phyloP scores from a whole-genome alignment of 2,329 filamentous ascomycete species.

The Pseudopithomyces chartarum region DNA sequence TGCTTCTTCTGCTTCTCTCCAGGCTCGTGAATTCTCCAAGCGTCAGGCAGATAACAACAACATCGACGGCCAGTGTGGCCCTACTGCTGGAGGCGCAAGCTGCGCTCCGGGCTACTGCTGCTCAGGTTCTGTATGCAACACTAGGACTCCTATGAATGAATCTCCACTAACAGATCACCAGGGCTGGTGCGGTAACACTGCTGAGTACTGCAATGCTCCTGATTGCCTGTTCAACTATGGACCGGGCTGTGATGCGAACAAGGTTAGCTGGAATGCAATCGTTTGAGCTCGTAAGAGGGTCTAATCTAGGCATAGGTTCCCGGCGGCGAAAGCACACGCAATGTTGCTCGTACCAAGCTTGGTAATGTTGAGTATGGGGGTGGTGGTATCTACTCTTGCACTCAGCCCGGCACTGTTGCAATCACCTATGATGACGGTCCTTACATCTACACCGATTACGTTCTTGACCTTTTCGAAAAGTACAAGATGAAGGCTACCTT shows the following conservation, averaged over 20 bases:
- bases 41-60: constrained; percentile 40
- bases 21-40: constrained; percentile 22
- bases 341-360: constrained; percentile 56
- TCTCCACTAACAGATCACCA: constrained; percentile 13
- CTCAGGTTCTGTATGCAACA: constrained; percentile 33
- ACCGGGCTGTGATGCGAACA: constrained; percentile 64
- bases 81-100: constrained; percentile 23
- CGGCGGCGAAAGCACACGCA: constrained; percentile 59
- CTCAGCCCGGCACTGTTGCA: constrained; percentile 61
- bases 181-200: constrained; percentile 59
- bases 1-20: constrained; percentile 21
- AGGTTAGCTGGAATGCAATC: constrained; percentile 20
- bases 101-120: constrained; percentile 43
- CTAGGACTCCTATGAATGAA: background rate
- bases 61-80: constrained; percentile 36
- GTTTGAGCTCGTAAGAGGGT: no score
- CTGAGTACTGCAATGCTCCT: constrained; percentile 63
- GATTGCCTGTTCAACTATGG: constrained; percentile 66
- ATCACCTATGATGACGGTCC: constrained; percentile 72
- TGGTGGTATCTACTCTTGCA: constrained; percentile 61
- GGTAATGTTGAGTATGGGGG: constrained; percentile 62
- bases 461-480: constrained; percentile 63
- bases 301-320: constrained; percentile 34
- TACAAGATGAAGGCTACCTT: constrained; percentile 70
- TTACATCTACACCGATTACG: constrained; percentile 62